Base-by-base conservation (phyloP, 2,329 filamentous ascomycete genomes). In the Cladosporium sp. region DNA sequence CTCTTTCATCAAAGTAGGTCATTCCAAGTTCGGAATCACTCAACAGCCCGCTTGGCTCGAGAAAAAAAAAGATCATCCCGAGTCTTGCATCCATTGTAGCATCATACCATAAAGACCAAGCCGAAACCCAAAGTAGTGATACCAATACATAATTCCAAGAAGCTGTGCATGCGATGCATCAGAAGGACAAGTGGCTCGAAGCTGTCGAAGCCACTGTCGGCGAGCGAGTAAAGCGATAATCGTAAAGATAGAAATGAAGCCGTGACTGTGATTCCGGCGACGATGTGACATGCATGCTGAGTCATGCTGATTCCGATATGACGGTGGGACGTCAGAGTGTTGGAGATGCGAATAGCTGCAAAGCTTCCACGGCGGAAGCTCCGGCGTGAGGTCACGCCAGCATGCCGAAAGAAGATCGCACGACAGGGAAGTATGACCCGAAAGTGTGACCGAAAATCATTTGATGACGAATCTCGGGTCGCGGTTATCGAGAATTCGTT, bases 211-310 rank as follows among this genome's bases (percentile, higher is more conserved):
- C 15, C 51, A 32, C 1, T 28, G 52, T 55, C 30, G 28, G 18
- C 12, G 52, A 55, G 52, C 11, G 30, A 34, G n/a, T 30, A 55
- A 34, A 55, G 51, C 3, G 30, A 30, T 32, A 52, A 11, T 52
- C 30, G 44, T 51, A 2, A 24, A 34, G 24, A 18, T 11, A 38
- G 12, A 36, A 15, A 55, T 26, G 8, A 34, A 18, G 51, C 61
- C 61, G 61, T 64, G 18, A 55, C 61, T 64, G 61, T 64, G 18
- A 26, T n/a, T 61, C 59, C 59, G 59, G 59, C 44, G 38, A 60
- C n/a, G 38, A 60, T 41, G 28, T 60, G 58, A 32, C 21, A 24
- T 51, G 51, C 26, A 32, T 54, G 8, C 28, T 30, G 28, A 6
- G 28, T 30, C 28, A 4, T 30, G 28, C 28, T 30, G 28, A 30